Evolutionary conservation across 352 stramenopile genomes (phyloP).

Genomic region (Pythium sp.): DNA sequence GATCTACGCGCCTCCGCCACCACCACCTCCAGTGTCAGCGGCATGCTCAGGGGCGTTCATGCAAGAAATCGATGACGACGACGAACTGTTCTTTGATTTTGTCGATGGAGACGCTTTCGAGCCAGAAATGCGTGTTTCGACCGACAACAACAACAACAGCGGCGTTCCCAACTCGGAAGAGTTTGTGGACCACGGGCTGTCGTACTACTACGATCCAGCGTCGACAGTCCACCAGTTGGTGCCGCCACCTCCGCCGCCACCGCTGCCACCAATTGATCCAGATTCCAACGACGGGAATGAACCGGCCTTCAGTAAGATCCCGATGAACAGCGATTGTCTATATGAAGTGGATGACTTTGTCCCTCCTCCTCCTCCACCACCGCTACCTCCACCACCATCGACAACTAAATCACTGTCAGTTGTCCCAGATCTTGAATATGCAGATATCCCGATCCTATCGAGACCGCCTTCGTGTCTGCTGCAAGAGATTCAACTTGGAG

Average conservation of each 20-base stretch:
- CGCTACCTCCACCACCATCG: conserved; percentile 11
- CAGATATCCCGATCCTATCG: background rate
- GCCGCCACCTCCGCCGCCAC: conserved; percentile 23
- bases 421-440: background rate
- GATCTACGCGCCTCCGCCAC: conserved; percentile 11
- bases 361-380: conserved; percentile 11
- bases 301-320: conserved; percentile 19
- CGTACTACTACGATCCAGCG: conserved; percentile 52
- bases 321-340: background rate
- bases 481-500: conserved; percentile 35
- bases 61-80: conserved; percentile 60
- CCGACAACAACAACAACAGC: background rate
- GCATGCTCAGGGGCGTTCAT: conserved; percentile 44
- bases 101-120: background rate
- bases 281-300: conserved; percentile 15
- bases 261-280: conserved; percentile 19
- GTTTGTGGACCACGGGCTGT: conserved; percentile 52
- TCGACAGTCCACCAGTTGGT: conserved; percentile 10
- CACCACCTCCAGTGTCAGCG: conserved; percentile 2
- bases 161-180: conserved; percentile 14
- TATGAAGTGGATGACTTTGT: background rate
- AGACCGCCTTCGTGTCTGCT: conserved; percentile 14
- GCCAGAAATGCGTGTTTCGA: conserved; percentile 1
- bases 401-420: background rate
- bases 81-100: conserved; percentile 22